Evolutionary conservation across 768 basidiomycete genomes (phyloP).

Genomic region (Thelephora aurantiotincta): DNA sequence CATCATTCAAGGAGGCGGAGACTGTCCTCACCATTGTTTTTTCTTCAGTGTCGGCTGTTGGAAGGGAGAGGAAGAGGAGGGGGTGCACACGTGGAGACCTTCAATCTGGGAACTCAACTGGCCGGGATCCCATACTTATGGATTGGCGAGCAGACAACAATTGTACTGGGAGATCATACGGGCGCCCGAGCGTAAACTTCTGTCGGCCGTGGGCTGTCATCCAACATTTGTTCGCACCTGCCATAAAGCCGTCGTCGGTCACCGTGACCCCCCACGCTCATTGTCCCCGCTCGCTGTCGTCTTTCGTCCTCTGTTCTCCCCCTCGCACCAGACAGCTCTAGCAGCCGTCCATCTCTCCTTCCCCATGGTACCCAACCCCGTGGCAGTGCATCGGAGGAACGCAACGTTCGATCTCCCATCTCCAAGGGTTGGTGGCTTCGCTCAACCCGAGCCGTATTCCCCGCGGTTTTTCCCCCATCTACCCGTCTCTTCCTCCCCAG

Average conservation of each 20-base stretch:
- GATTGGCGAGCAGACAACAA: too few species aligned
- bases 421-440: neutral
- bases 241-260: too few species aligned
- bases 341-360: neutral
- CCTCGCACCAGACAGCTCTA: neutral
- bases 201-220: too few species aligned
- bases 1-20: neutral
- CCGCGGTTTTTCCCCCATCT: neutral
- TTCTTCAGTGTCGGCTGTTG: neutral
- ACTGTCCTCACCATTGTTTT: neutral
- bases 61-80: neutral
- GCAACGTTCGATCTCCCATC: neutral
- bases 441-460: neutral
- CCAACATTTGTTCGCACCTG: too few species aligned
- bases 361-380: neutral
- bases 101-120: too few species aligned
- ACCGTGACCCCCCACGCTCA: too few species aligned
- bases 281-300: too few species aligned
- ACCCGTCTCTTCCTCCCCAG: neutral
- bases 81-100: neutral
- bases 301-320: too few species aligned
- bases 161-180: too few species aligned
- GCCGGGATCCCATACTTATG: too few species aligned
- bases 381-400: neutral
- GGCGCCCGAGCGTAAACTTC: too few species aligned